Evolutionary conservation across 176 grass and related monocot genomes (phyloP), one percentile per base, ranked within the genome.

Genomic region (Typha latifolia): DNA sequence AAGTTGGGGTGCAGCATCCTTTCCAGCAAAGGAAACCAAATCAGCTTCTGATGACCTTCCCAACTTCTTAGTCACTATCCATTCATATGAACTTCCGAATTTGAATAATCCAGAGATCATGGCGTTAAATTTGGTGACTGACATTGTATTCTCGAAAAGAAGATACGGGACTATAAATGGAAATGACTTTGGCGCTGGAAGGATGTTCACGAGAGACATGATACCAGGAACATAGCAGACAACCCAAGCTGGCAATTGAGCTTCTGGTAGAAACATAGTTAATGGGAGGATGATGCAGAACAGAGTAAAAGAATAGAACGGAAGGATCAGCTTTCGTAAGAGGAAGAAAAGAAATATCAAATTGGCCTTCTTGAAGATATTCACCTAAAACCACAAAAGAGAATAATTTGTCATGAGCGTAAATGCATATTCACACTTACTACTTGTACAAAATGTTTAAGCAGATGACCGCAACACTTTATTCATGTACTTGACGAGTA

Each of bases 301-400:
- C 13, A 76, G 64, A 12, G 73, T 76, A 32, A 76, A 76, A 26
- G 73, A 76, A 19, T 76, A 76, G 64, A 76, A 76, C 14, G 73
- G 73, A 12, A 76, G 73, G 63, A 76, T 67, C 31, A 76, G 19
- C 64, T 76, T 76, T 32, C 73, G 51, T 52, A 76, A 61, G 12
- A 76, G 64, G 51, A 76, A 76, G 73, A 76, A 76, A 48, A 76
- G 73, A 32, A 76, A 67, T 24, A 76, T 76, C 63, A 76, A 67
- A 47, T 76, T 76, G 50, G 73, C 73, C 73, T 76, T 76, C 73
- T 76, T 76, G 14, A 7, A 48, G 19, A 76, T 47, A 67, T 63
- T 67, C 16, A 76, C 73, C 73, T 76, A 64, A 37, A 59, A 67
- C 7, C 26, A 48, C 6, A 67, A 4, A 26, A 12, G 64, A 5